These are phyloP conservation scores for Arxiozyma slooffiae DNA, from an alignment of 1,139 yeast genomes.

Conservation along the genomic window DNA sequence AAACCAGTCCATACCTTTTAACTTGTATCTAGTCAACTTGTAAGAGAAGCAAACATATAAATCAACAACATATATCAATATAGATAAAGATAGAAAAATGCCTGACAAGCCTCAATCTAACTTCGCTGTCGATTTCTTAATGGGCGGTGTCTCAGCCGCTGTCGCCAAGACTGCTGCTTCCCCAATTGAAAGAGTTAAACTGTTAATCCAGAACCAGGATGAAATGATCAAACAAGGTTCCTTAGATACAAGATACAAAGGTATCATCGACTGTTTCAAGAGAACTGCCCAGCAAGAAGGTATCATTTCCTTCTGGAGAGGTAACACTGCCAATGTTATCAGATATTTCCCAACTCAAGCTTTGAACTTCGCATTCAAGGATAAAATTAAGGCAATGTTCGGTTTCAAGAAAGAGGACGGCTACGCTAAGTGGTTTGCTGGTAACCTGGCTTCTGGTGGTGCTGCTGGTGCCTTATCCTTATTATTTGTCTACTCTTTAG, in stretches of 20 bases:
- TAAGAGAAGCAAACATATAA: background rate
- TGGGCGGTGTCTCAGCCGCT: conserved; percentile 18
- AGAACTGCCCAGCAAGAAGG: conserved; percentile 15
- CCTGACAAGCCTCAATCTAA: conserved; percentile 10
- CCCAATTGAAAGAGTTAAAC: conserved; percentile 15
- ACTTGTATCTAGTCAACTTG: background rate
- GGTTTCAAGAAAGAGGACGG: conserved; percentile 11
- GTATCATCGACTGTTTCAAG: conserved; percentile 13
- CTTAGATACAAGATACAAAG: conserved; percentile 11
- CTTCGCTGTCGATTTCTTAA: conserved; percentile 12
- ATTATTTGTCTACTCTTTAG: conserved; percentile 8
- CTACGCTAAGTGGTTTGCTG: conserved; percentile 8
- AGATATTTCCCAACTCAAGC: conserved; percentile 17
- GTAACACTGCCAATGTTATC: conserved; percentile 14
- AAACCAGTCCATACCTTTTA: background rate
- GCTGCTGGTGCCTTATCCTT: conserved; percentile 8
- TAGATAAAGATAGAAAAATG: conserved; percentile 2
- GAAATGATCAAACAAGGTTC: conserved; percentile 15
- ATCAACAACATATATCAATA: background rate
- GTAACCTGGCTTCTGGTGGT: conserved; percentile 9
- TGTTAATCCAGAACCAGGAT: conserved; percentile 14
- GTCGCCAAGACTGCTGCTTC: conserved; percentile 15
- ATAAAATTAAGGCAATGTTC: conserved; percentile 12
- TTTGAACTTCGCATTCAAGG: conserved; percentile 14
- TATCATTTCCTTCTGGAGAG: conserved; percentile 14